These are phyloP conservation scores for Cordyceps sp. DNA, from an alignment of 2,329 filamentous ascomycete species.

Conservation along the genomic window DNA sequence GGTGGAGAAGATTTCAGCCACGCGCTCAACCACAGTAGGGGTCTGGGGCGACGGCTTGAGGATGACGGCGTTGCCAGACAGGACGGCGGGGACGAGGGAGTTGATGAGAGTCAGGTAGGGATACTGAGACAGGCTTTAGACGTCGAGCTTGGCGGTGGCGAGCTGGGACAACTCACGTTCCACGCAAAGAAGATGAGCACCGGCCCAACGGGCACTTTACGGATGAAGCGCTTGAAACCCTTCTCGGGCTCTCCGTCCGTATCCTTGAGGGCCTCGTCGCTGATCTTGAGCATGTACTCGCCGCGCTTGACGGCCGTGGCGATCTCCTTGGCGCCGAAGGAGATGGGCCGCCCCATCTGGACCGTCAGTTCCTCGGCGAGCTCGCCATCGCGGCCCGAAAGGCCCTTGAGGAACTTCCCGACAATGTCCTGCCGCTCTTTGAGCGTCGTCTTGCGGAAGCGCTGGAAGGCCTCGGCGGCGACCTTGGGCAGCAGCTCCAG, in stretches of 20 bases:
- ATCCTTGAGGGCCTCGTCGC: constrained; percentile 60
- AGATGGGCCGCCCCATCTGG: constrained; percentile 90
- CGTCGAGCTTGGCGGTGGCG: background rate
- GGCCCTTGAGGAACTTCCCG: constrained; percentile 56
- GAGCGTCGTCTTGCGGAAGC: constrained; percentile 60
- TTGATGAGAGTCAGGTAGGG: constrained; percentile 90
- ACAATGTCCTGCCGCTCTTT: constrained; percentile 65
- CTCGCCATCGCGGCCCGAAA: constrained; percentile 58
- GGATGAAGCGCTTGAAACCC: constrained; percentile 81
- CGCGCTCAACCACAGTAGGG: constrained; percentile 76
- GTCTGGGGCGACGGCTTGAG: constrained; percentile 93
- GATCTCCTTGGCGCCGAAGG: constrained; percentile 72
- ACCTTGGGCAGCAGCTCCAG: constrained; percentile 54
- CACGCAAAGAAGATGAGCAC: constrained; percentile 85
- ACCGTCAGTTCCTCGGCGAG: constrained; percentile 73
- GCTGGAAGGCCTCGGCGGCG: constrained; percentile 59
- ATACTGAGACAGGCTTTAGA: constrained; percentile 39
- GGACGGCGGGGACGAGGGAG: constrained; percentile 77
- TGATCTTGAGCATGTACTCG: constrained; percentile 74
- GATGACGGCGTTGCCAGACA: constrained; percentile 82
- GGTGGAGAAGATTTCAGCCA: constrained; percentile 57
- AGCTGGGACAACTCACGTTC: constrained; percentile 52
- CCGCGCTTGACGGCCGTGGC: constrained; percentile 70
- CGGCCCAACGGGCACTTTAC: constrained; percentile 74
- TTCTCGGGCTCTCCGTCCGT: constrained; percentile 70